Evolutionary conservation across 176 grass and related monocot species (phyloP).

Genomic region (Alloteropsis semialata): DNA sequence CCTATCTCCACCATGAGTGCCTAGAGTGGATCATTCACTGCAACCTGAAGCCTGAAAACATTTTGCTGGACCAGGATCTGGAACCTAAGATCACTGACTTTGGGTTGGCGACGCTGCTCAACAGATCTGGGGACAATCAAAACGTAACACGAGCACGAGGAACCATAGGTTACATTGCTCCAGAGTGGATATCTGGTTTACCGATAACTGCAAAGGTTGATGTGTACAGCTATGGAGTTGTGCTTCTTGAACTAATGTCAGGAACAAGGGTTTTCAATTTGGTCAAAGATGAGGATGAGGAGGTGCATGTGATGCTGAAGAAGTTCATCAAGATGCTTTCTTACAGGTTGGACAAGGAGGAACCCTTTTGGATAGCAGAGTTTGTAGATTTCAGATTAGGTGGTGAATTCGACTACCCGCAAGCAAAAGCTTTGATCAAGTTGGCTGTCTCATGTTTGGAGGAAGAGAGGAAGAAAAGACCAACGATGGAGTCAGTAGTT

Average conservation of each 20-base stretch:
- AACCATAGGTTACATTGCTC: constrained; percentile 47
- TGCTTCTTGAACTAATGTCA: constrained; percentile 40
- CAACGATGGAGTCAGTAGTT: constrained; percentile 46
- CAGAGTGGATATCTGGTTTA: constrained; percentile 41
- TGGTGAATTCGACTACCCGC: constrained; percentile 17
- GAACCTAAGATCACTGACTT: constrained; percentile 54
- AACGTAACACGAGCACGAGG: constrained; percentile 16
- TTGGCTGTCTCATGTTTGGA: constrained; percentile 41
- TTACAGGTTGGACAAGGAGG: not conserved
- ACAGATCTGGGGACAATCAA: constrained; percentile 5
- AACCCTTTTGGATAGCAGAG: constrained; percentile 34
- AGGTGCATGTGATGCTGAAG: constrained; percentile 26
- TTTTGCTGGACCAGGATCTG: constrained; percentile 32
- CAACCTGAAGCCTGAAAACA: constrained; percentile 46
- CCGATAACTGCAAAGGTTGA: constrained; percentile 40
- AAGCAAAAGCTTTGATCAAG: constrained; percentile 30
- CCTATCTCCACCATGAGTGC: constrained; percentile 56
- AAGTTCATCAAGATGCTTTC: constrained; percentile 33
- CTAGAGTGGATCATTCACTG: constrained; percentile 53
- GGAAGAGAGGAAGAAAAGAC: constrained; percentile 44
- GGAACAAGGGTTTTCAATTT: constrained; percentile 28
- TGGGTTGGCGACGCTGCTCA: constrained; percentile 40
- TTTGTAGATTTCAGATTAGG: constrained; percentile 37
- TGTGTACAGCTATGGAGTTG: constrained; percentile 43
- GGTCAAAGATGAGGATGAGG: constrained; percentile 12